Conservation (phyloP, 2,329 filamentous ascomycete genomes). For the Aspergillus arachidicola region DNA sequence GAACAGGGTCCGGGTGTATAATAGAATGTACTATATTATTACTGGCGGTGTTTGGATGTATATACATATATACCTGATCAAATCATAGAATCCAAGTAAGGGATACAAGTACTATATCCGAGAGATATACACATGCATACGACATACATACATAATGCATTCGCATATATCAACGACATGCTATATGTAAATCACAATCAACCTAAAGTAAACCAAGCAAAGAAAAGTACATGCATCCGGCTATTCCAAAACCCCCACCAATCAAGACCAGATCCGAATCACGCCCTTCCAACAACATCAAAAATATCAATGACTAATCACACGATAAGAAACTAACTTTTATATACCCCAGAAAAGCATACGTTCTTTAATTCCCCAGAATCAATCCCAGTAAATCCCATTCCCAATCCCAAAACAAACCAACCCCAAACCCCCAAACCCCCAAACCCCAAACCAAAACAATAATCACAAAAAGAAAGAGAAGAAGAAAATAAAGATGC, state of each 20-base stretch:
- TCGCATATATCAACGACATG: too few species aligned
- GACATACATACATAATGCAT: not conserved
- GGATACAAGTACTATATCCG: not conserved
- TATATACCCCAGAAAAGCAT: not conserved
- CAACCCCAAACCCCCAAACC: too few species aligned
- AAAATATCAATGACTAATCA: not conserved
- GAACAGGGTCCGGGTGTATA: not conserved
- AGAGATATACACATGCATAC: not conserved
- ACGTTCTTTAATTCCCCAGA: not conserved
- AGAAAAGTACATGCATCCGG: too few species aligned
- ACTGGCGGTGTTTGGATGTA: not conserved
- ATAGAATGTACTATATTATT: not conserved
- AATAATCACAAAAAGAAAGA: not conserved
- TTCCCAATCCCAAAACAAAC: not conserved
- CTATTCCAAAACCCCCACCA: not conserved
- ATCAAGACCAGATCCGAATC: not conserved
- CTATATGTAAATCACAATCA: too few species aligned
- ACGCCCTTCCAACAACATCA: not conserved
- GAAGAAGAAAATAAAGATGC: slow-evolving; percentile 31
- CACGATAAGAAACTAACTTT: not conserved
- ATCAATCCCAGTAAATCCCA: not conserved
- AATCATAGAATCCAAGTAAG: not conserved
- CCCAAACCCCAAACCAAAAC: not conserved
- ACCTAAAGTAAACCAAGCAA: too few species aligned
- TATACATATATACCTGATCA: not conserved